These are phyloP conservation scores for Diaporthe humulicola DNA, from an alignment of 2,329 filamentous ascomycete species.

Conservation along the genomic window DNA sequence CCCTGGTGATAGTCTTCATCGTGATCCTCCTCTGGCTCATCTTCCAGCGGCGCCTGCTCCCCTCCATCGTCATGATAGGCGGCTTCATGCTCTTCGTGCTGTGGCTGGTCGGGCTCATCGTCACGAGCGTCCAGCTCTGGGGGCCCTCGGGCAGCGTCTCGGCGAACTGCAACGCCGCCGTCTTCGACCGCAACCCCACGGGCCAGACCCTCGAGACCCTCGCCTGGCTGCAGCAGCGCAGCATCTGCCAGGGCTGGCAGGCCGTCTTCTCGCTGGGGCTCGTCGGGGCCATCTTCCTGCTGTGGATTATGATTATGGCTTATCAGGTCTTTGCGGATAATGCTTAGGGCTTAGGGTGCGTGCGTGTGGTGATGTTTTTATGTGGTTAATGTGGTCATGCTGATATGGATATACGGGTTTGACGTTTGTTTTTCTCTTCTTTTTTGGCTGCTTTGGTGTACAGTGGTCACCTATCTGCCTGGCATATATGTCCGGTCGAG, in stretches of 20 bases:
- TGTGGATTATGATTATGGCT: conserved; percentile 79
- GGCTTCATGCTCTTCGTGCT: conserved; percentile 76
- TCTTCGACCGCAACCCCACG: conserved; percentile 63
- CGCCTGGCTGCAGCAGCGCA: conserved; percentile 74
- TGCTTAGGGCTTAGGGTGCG: conserved; percentile 36
- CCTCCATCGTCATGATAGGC: conserved; percentile 73
- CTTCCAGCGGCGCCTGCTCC: conserved; percentile 70
- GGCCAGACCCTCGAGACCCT: conserved; percentile 68
- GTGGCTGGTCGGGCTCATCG: conserved; percentile 76
- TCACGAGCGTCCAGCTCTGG: conserved; percentile 74
- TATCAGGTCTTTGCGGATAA: conserved; percentile 70
- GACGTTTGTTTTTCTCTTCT: neutral
- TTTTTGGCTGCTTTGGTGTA: neutral
- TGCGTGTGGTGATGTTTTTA: neutral
- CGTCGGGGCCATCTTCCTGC: conserved; percentile 69
- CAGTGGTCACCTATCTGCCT: neutral
- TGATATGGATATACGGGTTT: neutral
- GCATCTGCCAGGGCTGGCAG: conserved; percentile 75
- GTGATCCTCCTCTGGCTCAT: conserved; percentile 74
- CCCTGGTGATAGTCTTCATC: conserved; percentile 76
- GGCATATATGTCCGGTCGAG: neutral
- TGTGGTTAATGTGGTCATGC: neutral
- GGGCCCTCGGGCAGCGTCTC: conserved; percentile 71
- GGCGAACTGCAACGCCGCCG: conserved; percentile 69
- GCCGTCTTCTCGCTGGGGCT: conserved; percentile 74